Percentiles rank a stretch among this genome's conserved stretches.
Evolutionary conservation across 805 yeast species (phyloP).

Genomic region (Wickerhamomyces alni): DNA sequence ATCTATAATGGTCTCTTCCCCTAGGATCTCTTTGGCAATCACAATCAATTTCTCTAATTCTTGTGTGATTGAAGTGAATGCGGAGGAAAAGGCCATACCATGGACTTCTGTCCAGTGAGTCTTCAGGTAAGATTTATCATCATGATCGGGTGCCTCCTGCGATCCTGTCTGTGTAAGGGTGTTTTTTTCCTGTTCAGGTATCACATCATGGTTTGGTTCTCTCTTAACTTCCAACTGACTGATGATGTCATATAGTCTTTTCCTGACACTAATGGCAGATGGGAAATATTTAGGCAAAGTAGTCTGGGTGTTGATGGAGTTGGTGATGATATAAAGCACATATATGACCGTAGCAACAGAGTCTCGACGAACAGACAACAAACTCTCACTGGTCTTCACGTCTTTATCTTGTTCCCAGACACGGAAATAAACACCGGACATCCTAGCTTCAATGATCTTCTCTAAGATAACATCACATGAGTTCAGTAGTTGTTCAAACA

Average conservation of each 20-base stretch:
- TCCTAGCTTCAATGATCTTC: slow-evolving; percentile 41
- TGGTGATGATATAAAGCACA: slow-evolving; percentile 36
- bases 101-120: slow-evolving; percentile 42
- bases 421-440: slow-evolving; percentile 40
- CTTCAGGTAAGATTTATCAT: slow-evolving; percentile 18
- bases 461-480: slow-evolving; percentile 35
- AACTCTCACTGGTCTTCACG: slow-evolving; percentile 30
- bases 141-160: slow-evolving; percentile 1
- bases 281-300: slow-evolving; percentile 40
- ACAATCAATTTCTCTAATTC: slow-evolving; percentile 32
- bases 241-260: slow-evolving; percentile 35
- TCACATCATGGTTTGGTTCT: background rate
- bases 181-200: slow-evolving; percentile 8
- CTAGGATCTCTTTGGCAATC: slow-evolving; percentile 36
- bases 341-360: slow-evolving; percentile 40
- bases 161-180: slow-evolving; percentile 4
- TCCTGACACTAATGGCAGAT: slow-evolving; percentile 36
- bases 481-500: slow-evolving; percentile 29
- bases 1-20: slow-evolving; percentile 28
- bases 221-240: slow-evolving; percentile 23
- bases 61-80: slow-evolving; percentile 40
- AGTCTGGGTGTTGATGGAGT: slow-evolving; percentile 32
- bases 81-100: slow-evolving; percentile 42
- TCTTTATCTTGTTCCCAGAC: slow-evolving; percentile 38
- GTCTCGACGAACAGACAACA: slow-evolving; percentile 40